Base-by-base conservation (phyloP, 345 rosid species). In the Nephelium lappaceum region DNA sequence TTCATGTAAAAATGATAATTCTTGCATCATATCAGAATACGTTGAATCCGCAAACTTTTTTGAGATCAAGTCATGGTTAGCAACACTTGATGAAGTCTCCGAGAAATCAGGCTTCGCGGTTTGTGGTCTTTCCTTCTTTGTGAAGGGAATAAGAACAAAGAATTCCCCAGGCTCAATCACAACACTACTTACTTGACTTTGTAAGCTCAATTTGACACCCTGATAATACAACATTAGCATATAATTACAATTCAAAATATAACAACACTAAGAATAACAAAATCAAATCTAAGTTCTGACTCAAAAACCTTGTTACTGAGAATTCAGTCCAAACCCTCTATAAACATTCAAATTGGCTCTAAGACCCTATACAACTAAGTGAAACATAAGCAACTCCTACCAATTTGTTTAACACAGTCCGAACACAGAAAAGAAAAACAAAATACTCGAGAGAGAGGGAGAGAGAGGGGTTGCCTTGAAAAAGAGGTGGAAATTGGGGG, bases 401-500 rank as follows among this genome's bases (percentile, higher is more conserved):
- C 60, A 19, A 15, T 53, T 15, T 53, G 11, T 21, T 19, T 8
- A 23, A 60, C 27, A 58, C 47, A 43, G 47, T 43, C 31, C 16
- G 23, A 25, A 18, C 8, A 51, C 0, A 23, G 15, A 14, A 16
- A 71, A n/a, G 11, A 58, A 49, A 2, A 8, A 8, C 64, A 60
- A 60, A 57, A 60, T 60, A 60, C 8, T 41, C 43, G 11, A 51
- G 43, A 47, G 31, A 45, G 61, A 51, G 43, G 39, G 31, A 45
- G 61, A 71, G 68, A 43, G 23, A 66, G 15, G 11, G 25, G 38
- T 73, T 84, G 81, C 99, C 97, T 93, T 89, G 91, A 85, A 92
- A 81, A 74, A 93, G 71, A 95, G 86, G 74, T 92, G 93, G 83
- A 92, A 95, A 79, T 85, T 86, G 67, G 97, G 91, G 57, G 91